Base-by-base conservation (phyloP, 495 filamentous ascomycete genomes). In the Penicillium samsonianum region DNA sequence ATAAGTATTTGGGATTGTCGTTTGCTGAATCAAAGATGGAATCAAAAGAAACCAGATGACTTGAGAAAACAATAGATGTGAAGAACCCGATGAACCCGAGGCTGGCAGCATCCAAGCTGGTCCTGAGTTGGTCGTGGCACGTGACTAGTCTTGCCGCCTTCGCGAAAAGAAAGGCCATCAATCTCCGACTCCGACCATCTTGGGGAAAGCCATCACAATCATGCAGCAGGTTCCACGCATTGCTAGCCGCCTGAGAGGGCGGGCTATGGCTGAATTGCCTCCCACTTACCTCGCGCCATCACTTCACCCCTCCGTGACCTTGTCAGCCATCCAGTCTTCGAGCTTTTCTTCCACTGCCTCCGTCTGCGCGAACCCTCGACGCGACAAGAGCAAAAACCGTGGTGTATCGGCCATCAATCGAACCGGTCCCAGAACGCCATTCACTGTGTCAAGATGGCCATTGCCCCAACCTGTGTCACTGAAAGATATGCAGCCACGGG, bases 381-480 rank as follows among this genome's bases (percentile, higher is more conserved):
- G 73, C 57, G 77, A 79, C 62, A 54, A 73, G 59, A 80, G 61
- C 73, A 73, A 73, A 61, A 60, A 58, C 41, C 91, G 94, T 47
- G 94, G 91, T 5, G 84, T 97, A 40, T 93, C 89, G 22, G 86
- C 87, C 25, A 73, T 95, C 53, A 86, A 89, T 53, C 80, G 87
- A 20, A 92, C 87, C 23, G 91, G 90, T n/a, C 84, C 85, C 2
- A 84, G 84, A 58, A 82, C 86, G 63, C 83, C 82, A 35, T 76
- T 91, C 52, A 84, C 83, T 30, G 82, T 90, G 26, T 84, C 82
- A 45, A 88, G 88, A 69, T 81, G 87, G 57, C 78, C 84, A 42
- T 74, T 96, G 54, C 94, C 94, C 12, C 73, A 83, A 65, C 94
- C 94, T 10, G 85, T 88, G 10, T 66, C 74, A 60, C 44, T 61